Evolutionary conservation across 2,329 filamentous ascomycete genomes (phyloP).

Genomic region (Eutypella sp.): DNA sequence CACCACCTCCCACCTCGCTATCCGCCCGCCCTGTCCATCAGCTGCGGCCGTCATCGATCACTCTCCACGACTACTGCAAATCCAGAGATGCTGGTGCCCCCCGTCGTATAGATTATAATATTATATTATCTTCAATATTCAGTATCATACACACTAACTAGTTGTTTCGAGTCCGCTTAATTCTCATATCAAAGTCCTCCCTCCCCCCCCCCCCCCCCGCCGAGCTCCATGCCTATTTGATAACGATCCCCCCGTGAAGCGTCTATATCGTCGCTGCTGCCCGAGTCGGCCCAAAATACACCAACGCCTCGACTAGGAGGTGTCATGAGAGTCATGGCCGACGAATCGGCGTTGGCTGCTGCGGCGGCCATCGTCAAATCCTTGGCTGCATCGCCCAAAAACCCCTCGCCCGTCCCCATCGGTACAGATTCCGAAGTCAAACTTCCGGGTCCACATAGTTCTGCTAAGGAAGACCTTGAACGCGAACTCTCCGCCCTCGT

Average conservation of each 20-base stretch:
- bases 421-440: conserved; percentile 49
- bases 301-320: not conserved
- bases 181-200: too few species aligned
- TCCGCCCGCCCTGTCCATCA: not conserved
- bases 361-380: conserved; percentile 49
- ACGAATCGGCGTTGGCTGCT: conserved; percentile 51
- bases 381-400: conserved; percentile 42
- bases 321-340: conserved; percentile 38
- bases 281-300: not conserved
- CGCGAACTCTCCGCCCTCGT: conserved; percentile 75
- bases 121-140: not conserved
- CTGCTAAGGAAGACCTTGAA: conserved; percentile 76
- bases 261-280: not conserved
- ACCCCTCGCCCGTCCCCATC: conserved; percentile 33
- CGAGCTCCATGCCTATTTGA: not conserved
- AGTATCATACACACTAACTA: too few species aligned
- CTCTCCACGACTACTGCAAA: not conserved
- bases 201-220: not conserved
- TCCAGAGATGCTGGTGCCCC: not conserved
- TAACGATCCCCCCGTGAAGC: not conserved
- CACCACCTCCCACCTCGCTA: too few species aligned
- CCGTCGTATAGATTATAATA: not conserved
- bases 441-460: conserved; percentile 71
- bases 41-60: not conserved
- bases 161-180: not conserved